A percentile compares a stretch with the other conserved stretches of the same genome.
Conservation (phyloP, 495 filamentous ascomycete species). For the Aspergillus ostianus region DNA sequence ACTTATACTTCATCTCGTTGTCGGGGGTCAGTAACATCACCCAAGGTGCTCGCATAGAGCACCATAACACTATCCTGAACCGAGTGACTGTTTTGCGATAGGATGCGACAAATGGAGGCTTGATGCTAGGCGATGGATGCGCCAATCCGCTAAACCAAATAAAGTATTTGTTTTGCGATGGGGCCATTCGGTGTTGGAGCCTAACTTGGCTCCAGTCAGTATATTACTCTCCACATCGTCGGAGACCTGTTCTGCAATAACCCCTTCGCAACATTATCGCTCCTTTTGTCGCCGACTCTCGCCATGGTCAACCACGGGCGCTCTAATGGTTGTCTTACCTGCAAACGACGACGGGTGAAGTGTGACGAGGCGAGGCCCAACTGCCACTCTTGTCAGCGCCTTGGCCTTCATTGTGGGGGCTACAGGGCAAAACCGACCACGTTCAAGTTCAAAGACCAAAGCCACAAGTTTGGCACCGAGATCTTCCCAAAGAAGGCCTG, state of each 20-base stretch:
- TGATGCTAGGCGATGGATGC: no score
- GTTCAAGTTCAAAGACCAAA: conserved; percentile 16
- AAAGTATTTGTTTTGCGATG: no score
- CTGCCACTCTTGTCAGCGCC: conserved; percentile 18
- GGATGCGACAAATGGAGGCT: no score
- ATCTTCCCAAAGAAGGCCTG: not conserved
- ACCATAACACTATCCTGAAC: no score
- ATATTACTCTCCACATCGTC: not conserved
- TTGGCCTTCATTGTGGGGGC: conserved; percentile 11
- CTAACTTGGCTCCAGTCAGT: not conserved
- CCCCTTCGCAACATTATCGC: not conserved
- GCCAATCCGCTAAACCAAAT: no score
- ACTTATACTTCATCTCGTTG: no score
- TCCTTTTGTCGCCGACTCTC: conserved; percentile 9
- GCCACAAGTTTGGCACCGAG: conserved; percentile 8
- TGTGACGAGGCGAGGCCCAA: conserved; percentile 26
- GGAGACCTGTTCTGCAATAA: no score
- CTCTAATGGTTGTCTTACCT: conserved; percentile 26
- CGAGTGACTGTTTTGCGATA: no score
- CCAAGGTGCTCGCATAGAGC: no score
- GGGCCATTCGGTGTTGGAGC: no score
- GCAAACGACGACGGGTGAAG: conserved; percentile 30
- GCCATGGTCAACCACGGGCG: conserved; percentile 22
- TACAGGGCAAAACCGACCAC: conserved; percentile 5
- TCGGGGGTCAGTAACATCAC: no score